Evolutionary conservation across 768 basidiomycete species (phyloP), one percentile per base, ranked within the genome.

Genomic region (Mycena galopus): DNA sequence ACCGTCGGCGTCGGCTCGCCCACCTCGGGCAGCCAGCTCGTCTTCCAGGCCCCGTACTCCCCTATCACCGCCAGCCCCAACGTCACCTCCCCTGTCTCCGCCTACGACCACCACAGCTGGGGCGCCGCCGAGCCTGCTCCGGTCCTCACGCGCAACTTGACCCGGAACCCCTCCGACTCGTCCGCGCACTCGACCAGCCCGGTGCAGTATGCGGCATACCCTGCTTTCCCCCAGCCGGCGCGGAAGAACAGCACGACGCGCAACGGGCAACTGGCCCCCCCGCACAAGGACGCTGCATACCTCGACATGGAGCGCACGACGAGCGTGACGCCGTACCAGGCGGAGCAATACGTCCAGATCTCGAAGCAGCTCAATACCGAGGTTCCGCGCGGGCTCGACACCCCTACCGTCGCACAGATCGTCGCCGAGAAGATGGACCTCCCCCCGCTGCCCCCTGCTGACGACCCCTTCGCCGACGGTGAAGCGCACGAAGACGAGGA

Each of bases 251-350:
- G 57, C 77, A 51, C 71, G 19, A 51, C 71, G 9, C 44, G 61
- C 29, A 37, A 59, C 35, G 35, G 57, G 8, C 33, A 59, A 11
- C 57, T 59, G 35, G 58, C 73, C 33, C 56, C 29, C 23, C 76
- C 82, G 35, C 56, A 62, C 30, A 33, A 47, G 23, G 78, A 81
- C 4, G 76, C 83, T 14, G 88, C 90, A 71, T 93, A 94, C 67
- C 85, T 90, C 42, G 91, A 94, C 75, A 84, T 94, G 50, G 84
- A 81, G 77, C 86, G 93, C 53, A 90, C 90, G 17, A 93, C 90
- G 21, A 93, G 92, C 75, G 88, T 93, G 3, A 90, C 92, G 4
- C 93, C 93, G 0, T 93, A 87, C 86, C 93, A 94, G 77, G 93
- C 91, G 47, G 87, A 85, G 0, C 94, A 94, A 78, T 94, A 94